Conservation (phyloP, 2,329 filamentous ascomycete genomes). For the Stagonosporopsis vannaccii region DNA sequence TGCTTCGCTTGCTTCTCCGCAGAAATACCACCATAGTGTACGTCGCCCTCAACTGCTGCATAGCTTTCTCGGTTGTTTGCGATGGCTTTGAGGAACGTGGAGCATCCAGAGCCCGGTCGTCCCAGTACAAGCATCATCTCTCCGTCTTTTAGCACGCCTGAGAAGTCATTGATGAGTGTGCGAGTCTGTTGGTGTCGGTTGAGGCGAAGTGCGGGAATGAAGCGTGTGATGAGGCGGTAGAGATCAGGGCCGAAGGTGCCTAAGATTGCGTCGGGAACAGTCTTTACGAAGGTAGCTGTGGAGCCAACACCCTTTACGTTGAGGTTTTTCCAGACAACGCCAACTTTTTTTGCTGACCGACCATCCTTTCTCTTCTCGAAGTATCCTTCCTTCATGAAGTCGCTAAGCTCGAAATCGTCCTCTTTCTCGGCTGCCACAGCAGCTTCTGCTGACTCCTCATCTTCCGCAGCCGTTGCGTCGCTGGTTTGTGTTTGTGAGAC, state of each 20-base stretch:
- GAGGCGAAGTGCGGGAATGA: constrained; percentile 60
- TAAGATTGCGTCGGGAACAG: constrained; percentile 75
- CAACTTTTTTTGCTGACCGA: constrained; percentile 76
- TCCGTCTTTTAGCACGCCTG: constrained; percentile 69
- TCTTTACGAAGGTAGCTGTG: constrained; percentile 72
- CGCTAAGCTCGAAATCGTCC: constrained; percentile 71
- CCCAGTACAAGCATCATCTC: constrained; percentile 79
- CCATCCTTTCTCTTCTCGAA: constrained; percentile 76
- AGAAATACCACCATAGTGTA: constrained; percentile 75
- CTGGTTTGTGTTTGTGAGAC: constrained; percentile 20
- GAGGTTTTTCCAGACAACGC: constrained; percentile 77
- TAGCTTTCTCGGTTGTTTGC: constrained; percentile 73
- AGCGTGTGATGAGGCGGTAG: constrained; percentile 67
- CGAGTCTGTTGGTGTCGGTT: constrained; percentile 59
- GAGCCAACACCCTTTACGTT: constrained; percentile 76
- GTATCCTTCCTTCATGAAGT: constrained; percentile 76
- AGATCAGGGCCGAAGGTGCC: constrained; percentile 84
- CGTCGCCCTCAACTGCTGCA: constrained; percentile 71
- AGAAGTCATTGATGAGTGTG: constrained; percentile 71
- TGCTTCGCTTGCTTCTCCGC: constrained; percentile 71
- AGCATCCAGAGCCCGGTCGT: constrained; percentile 76
- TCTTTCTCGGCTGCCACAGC: constrained; percentile 55
- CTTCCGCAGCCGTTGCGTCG: constrained; percentile 20
- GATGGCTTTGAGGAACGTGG: constrained; percentile 78
- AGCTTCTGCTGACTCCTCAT: constrained; percentile 33